Evolutionary conservation across 495 filamentous ascomycete species (phyloP), one percentile per base, ranked within the genome.

Genomic region (Penicillium riverlandense): DNA sequence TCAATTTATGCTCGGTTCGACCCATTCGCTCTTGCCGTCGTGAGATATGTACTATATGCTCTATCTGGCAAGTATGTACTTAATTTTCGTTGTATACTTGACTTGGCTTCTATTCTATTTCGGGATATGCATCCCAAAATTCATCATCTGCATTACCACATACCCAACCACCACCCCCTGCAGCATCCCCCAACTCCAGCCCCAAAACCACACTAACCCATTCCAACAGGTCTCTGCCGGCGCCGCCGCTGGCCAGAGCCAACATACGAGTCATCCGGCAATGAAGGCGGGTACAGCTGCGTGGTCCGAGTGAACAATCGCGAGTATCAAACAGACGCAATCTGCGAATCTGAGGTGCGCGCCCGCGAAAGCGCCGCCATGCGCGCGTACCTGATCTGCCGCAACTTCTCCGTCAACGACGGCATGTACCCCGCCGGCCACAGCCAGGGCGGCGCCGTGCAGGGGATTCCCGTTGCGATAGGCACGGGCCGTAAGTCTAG

Each of bases 391-490:
- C 86, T 95, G 73, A 91, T 97, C 47, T 98, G 92, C 74, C 85
- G 91, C 61, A 95, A 96, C 71, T 96, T 98, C 72, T 96, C 91
- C 48, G 84, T 95, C 62, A 97, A 96, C 65, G 92, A 95, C 55
- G 91, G 91, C 67, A 94, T 90, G 88, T 82, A 79, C 48, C 81
- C 81, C 6, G 74, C 79, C 61, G 70, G 87, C 59, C 72, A 87
- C 69, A 72, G 88, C 69, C 76, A 80, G 36, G 72, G 74, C 29
- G 87, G 86, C 16, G 82, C 90, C 37, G 76, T 92, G 59, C 90
- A 96, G 77, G 90, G 90, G 33, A 72, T 92, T 35, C 90, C 89
- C 36, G 88, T 81, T 34, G 77, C 82, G 6, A 84, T 84, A 62
- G 81, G 81, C 11, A 78, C 77, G 14, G 81, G 82, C 9, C 61